These are phyloP conservation scores for Erodium texanum DNA, from an alignment of 441 rosid species.

Conservation along the genomic window DNA sequence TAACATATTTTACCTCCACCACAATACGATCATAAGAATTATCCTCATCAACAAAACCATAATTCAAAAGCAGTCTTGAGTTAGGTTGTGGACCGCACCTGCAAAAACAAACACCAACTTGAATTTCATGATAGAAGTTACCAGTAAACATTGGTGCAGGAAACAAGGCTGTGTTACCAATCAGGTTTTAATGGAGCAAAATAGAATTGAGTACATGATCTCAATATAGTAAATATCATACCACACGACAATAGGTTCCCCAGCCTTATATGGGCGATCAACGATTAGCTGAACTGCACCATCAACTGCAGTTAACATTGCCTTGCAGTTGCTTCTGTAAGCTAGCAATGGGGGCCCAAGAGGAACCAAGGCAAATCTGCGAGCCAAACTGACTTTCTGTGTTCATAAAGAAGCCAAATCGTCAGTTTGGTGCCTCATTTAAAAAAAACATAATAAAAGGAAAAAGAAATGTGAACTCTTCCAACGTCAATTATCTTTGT, in stretches of 20 bases:
- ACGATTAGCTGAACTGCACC: constrained; percentile 78
- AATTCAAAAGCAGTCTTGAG: constrained; percentile 81
- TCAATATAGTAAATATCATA: constrained; percentile 19
- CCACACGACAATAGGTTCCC: constrained; percentile 89
- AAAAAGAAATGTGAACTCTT: neutral
- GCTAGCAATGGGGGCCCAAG: constrained; percentile 95
- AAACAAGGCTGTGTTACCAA: constrained; percentile 18
- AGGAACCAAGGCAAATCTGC: constrained; percentile 95
- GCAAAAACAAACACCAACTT: constrained; percentile 13
- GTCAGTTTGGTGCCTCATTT: constrained; percentile 17
- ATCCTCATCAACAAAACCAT: constrained; percentile 92
- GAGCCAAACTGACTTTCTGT: constrained; percentile 91
- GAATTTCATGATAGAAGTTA: constrained; percentile 9
- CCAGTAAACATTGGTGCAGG: constrained; percentile 9
- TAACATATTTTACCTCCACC: constrained; percentile 45
- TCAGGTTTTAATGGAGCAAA: constrained; percentile 9
- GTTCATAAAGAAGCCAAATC: constrained; percentile 16
- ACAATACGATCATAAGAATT: constrained; percentile 67
- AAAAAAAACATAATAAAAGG: neutral
- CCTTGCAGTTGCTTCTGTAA: constrained; percentile 82
- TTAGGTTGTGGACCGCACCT: constrained; percentile 99
- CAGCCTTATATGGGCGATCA: constrained; percentile 74
- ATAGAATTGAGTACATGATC: constrained; percentile 5
- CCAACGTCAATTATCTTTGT: neutral
- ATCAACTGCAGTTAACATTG: constrained; percentile 75